Evolutionary conservation across 768 basidiomycete genomes (phyloP), one percentile per base, ranked within the genome.

Genomic region (Amanita polypyramis): DNA sequence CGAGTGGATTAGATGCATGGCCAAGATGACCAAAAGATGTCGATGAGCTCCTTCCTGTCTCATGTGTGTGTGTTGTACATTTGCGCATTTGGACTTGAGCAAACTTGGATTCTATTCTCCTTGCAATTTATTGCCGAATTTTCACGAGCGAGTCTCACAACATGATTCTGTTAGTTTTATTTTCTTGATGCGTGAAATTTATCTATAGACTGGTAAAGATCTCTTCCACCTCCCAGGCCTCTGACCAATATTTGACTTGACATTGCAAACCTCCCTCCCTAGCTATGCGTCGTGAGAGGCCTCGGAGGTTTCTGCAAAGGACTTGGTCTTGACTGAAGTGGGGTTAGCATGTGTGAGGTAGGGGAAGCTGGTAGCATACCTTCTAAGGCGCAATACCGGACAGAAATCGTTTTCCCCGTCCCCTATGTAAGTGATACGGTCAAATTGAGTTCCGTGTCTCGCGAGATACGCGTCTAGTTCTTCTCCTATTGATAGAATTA

Each of bases 391-490:
- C 38, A 97, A 68, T 46, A 91, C 74, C 3, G 95, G 93, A 62
- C 96, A 99, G 61, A 92, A 95, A 62, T 99, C 96, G 62, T 98
- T 98, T 12, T 75, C 72, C 1, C 96, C 96, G 57, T 99, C 96
- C 12, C 96, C 96, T 51, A 98, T 74, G 62, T 96, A 99, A 37
- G 88, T 72, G 55, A 96, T 70, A 32, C 85, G 79, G 52, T 93
- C 86, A 58, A 73, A 97, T 1, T 67, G 60, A 12, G 74, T 69
- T 8, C 72, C 70, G 51, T 84, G 70, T 37, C 80, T 67, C 1
- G 68, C 65, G 42, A 95, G 72, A 67, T 86, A 97, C 1, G 79
- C 80, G 8, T 82, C 77, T n/a, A 99, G 73, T 61, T 99, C 96
- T 52, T 89, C 84, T n/a, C 95, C 94, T 92, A 55, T 3, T 27